Evolutionary conservation across 306 rosid genomes (phyloP), one percentile per base, ranked within the genome.

Genomic region (Pterocarpus santalinus): DNA sequence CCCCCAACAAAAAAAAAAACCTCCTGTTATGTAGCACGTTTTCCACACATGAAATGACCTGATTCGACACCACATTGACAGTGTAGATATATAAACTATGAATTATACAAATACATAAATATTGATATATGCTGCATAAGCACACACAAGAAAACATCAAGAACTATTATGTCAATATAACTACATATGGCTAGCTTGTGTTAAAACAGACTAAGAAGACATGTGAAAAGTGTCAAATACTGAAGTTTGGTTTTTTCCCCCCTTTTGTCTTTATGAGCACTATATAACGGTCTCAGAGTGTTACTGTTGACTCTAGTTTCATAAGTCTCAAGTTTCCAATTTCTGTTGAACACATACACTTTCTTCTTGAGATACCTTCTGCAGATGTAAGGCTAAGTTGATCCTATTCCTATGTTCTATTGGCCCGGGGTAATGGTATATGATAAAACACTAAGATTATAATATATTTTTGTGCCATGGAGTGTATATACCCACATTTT

Each of bases 401-500:
- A 14, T 51, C 57, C 57, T 51, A 51, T 51, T 51, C 57, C 57
- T 51, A 3, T 51, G 4, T 51, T 4, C 7, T 51, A 4, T n/a
- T 13, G 17, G 17, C 1, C 15, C 12, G 17, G 16, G 16, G n/a
- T 49, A 49, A 13, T 12, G 57, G 57, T 51, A 14, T 51, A 51
- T 51, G 57, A 51, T 51, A 51, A 51, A 51, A 12, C 57, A 14
- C 17, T 13, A 14, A 51, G 7, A 32, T 39, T 32, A 10, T 61
- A 3, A n/a, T 69, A 14, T 70, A 53, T 69, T 33, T 67, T 49
- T 41, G 28, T 58, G 57, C 34, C 36, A 13, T 83, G 30, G 35
- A 41, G 62, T 34, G 15, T 71, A 32, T 53, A 16, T 33, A 28
- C n/a, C 32, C 6, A 65, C 15, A 36, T 55, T 17, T 55, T 60